Percentiles rank a stretch among this genome's conserved stretches.
Conservation (phyloP, 2,329 filamentous ascomycete genomes). For the Exserohilum turcica region DNA sequence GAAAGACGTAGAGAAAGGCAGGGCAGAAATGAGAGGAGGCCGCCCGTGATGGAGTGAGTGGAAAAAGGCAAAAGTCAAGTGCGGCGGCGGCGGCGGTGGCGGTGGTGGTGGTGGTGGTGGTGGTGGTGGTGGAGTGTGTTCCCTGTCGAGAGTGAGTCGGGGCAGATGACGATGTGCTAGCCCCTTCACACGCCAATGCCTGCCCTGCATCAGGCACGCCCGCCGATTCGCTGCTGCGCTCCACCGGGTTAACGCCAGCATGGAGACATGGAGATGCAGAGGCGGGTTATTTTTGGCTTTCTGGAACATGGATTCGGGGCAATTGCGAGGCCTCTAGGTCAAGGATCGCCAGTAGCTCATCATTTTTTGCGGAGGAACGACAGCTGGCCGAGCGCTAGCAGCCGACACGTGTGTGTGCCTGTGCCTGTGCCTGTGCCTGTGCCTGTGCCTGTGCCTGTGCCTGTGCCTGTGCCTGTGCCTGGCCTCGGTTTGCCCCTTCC, state of each 20-base stretch:
- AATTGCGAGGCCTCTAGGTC: not conserved
- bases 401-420: too few relatives aligned
- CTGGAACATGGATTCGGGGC: not conserved
- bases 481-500: too few relatives aligned
- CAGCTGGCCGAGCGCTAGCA: not conserved
- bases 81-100: too few relatives aligned
- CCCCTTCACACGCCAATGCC: not conserved
- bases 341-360: not conserved
- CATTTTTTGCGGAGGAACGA: slow-evolving; percentile 6
- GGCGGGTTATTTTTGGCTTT: slow-evolving; percentile 12
- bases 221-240: slow-evolving; percentile 9
- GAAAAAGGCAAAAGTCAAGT: too few relatives aligned
- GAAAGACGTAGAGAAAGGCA: too few relatives aligned
- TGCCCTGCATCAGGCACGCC: slow-evolving; percentile 3
- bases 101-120: too few relatives aligned
- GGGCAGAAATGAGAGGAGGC: too few relatives aligned
- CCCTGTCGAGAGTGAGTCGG: slow-evolving; percentile 6
- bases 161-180: slow-evolving; percentile 1
- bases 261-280: not conserved
- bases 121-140: not conserved
- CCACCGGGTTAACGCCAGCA: slow-evolving; percentile 18
- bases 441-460: too few relatives aligned
- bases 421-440: too few relatives aligned
- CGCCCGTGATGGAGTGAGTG: too few relatives aligned
- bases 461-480: too few relatives aligned